Conservation (phyloP, 495 filamentous ascomycete species). For the Xylaria longipes region DNA sequence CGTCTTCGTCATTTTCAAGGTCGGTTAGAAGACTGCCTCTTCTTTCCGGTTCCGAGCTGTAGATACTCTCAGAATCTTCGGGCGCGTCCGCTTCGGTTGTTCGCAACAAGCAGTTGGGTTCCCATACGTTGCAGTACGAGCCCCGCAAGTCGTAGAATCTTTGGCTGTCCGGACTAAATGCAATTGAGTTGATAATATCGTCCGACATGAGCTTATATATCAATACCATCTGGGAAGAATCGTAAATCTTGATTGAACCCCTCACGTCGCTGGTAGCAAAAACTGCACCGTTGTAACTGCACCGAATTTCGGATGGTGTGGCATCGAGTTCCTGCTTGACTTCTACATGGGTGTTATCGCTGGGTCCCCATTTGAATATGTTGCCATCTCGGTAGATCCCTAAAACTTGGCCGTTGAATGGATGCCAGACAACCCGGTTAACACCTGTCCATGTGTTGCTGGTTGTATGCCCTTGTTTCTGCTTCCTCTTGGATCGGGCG, state of each 20-base stretch:
- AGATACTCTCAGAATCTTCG: background rate
- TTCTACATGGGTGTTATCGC: background rate
- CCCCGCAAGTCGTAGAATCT: background rate
- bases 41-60: background rate
- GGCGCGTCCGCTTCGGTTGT: background rate
- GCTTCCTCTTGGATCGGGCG: background rate
- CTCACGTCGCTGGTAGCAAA: background rate
- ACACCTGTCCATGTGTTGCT: background rate
- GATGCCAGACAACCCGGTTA: background rate
- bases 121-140: background rate
- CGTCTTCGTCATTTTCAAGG: background rate
- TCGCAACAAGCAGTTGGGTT: constrained; percentile 3
- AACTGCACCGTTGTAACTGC: background rate
- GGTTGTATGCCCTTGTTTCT: background rate
- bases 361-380: background rate
- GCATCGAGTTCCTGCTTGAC: background rate
- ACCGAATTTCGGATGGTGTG: background rate
- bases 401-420: background rate
- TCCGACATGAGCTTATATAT: background rate
- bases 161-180: background rate
- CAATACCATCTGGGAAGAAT: background rate
- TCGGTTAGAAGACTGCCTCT: background rate
- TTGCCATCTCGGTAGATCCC: background rate
- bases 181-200: background rate
- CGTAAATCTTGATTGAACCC: background rate